These are phyloP conservation scores for Keithomyces neogunnii DNA, from an alignment of 2,329 filamentous ascomycete genomes.

Conservation along the genomic window DNA sequence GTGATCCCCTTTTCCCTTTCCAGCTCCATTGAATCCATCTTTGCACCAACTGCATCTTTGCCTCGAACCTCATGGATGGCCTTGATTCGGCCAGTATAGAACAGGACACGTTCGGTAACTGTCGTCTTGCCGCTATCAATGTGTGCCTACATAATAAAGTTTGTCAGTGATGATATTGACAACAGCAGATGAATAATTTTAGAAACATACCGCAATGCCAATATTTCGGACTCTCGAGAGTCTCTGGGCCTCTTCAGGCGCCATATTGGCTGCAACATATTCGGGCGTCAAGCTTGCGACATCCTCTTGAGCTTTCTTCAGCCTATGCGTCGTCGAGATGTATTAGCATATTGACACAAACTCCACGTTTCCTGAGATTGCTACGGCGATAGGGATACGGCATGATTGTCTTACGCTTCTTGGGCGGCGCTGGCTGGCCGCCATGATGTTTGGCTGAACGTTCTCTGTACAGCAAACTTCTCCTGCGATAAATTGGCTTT, in stretches of 20 bases:
- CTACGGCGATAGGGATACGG: neutral
- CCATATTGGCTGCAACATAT: slow-evolving; percentile 68
- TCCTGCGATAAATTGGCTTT: neutral
- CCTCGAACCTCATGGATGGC: slow-evolving; percentile 94
- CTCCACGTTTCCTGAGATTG: too few relatives aligned
- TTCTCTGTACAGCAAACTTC: neutral
- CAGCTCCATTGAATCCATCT: slow-evolving; percentile 99
- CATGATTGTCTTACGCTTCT: slow-evolving; percentile 27
- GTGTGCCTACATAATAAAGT: slow-evolving; percentile 56
- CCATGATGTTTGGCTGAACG: slow-evolving; percentile 24
- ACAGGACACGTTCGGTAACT: slow-evolving; percentile 89
- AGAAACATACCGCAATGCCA: slow-evolving; percentile 70
- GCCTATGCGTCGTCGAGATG: slow-evolving; percentile 14
- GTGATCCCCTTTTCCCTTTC: slow-evolving; percentile 98
- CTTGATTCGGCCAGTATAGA: slow-evolving; percentile 96
- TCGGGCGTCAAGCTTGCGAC: slow-evolving; percentile 44
- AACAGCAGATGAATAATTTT: neutral
- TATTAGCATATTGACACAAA: slow-evolving; percentile 1
- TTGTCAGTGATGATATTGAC: slow-evolving; percentile 6
- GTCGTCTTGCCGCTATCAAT: slow-evolving; percentile 99
- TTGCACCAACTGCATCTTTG: slow-evolving; percentile 89
- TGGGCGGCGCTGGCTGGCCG: slow-evolving; percentile 27
- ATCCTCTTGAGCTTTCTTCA: slow-evolving; percentile 47
- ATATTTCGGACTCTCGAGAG: slow-evolving; percentile 86
- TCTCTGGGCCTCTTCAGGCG: slow-evolving; percentile 67